A percentile compares a stretch with the other conserved stretches of the same genome.
Evolutionary conservation across 805 yeast species (phyloP).

Genomic region (Schwanniomyces vanrijiae): DNA sequence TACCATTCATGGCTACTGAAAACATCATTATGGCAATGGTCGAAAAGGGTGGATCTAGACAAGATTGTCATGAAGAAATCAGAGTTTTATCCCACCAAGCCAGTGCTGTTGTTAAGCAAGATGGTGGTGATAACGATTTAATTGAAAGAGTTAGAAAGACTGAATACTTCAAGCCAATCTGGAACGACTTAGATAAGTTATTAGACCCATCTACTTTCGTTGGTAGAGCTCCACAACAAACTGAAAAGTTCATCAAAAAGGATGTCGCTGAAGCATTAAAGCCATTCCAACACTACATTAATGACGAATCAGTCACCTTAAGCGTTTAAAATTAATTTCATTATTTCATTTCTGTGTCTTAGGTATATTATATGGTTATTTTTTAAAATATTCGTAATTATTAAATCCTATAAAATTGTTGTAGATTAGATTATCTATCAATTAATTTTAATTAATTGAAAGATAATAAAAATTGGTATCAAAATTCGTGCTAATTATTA

Average conservation of each 20-base stretch:
- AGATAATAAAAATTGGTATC: background rate
- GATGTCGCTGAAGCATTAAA: constrained; percentile 83
- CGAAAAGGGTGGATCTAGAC: constrained; percentile 95
- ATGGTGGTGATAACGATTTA: constrained; percentile 98
- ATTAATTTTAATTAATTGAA: background rate
- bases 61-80: constrained; percentile 96
- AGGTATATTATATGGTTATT: background rate
- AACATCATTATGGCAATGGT: constrained; percentile 99
- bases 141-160: constrained; percentile 82
- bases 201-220: constrained; percentile 93
- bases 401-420: background rate
- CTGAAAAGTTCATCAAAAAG: constrained; percentile 83
- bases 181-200: constrained; percentile 75
- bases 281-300: constrained; percentile 60
- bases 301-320: constrained; percentile 70
- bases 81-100: constrained; percentile 97
- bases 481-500: background rate
- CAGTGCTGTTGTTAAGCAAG: constrained; percentile 92
- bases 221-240: constrained; percentile 98
- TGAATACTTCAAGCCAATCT: constrained; percentile 83
- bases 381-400: background rate
- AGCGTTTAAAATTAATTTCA: constrained; percentile 53
- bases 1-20: constrained; percentile 99
- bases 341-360: background rate
- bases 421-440: background rate